Conservation (phyloP, 2,329 filamentous ascomycete species). For the Didymosphaeria variabile region DNA sequence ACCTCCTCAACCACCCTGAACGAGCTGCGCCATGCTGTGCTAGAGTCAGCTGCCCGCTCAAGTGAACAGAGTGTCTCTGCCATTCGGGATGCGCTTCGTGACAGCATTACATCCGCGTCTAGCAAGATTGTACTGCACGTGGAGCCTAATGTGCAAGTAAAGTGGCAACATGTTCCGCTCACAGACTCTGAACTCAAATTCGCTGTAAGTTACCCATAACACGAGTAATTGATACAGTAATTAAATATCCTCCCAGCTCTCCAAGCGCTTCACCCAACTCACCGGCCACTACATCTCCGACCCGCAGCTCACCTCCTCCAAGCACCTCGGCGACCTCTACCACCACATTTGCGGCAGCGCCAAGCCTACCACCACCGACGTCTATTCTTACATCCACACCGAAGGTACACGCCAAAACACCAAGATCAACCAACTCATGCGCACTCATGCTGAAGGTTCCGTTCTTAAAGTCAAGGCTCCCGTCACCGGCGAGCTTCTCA, state of each 20-base stretch:
- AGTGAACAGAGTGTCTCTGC: conserved; percentile 27
- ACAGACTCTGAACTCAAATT: conserved; percentile 44
- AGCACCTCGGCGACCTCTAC: conserved; percentile 51
- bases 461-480: conserved; percentile 19
- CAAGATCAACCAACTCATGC: conserved; percentile 27
- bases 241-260: conserved; percentile 63
- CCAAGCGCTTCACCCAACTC: conserved; percentile 82
- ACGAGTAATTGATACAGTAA: conserved; percentile 10
- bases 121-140: conserved; percentile 11
- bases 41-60: conserved; percentile 28
- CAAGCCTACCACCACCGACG: conserved; percentile 59
- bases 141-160: conserved; percentile 22
- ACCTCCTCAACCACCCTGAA: conserved; percentile 6
- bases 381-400: conserved; percentile 66
- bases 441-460: conserved; percentile 7
- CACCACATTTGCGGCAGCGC: conserved; percentile 45
- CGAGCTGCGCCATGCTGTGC: conserved; percentile 19
- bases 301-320: conserved; percentile 61
- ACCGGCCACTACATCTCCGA: conserved; percentile 82
- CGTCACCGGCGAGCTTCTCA: conserved; percentile 37
- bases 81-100: conserved; percentile 25
- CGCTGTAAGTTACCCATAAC: conserved; percentile 38
- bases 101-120: conserved; percentile 19
- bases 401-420: conserved; percentile 28
- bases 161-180: conserved; percentile 41